Percentiles rank a stretch among this genome's conserved stretches.
Conservation (phyloP, 331 rosid species). For the Malus hybrid region DNA sequence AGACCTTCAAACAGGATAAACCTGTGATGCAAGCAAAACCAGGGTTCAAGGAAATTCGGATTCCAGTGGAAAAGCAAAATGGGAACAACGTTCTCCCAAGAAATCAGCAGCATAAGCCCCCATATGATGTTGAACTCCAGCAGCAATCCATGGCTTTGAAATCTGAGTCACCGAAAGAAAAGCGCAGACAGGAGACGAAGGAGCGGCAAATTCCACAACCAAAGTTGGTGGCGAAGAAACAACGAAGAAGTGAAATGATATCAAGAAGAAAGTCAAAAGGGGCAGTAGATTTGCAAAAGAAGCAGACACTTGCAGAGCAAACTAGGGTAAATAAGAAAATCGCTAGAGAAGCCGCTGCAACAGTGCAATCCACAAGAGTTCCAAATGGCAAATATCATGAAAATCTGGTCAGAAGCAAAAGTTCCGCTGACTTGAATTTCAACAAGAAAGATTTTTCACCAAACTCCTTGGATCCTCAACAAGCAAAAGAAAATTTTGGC, state of each 20-base stretch:
- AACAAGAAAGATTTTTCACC: conserved; percentile 24
- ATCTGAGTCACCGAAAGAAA: conserved; percentile 7
- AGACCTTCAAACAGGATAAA: background rate
- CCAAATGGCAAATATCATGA: background rate
- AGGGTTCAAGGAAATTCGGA: conserved; percentile 21
- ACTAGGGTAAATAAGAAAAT: conserved; percentile 27
- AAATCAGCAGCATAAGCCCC: conserved; percentile 28
- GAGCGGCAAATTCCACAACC: conserved; percentile 12
- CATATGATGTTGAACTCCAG: conserved; percentile 10
- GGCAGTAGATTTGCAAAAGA: conserved; percentile 20
- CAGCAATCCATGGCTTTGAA: background rate
- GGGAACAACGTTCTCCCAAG: conserved; percentile 23
- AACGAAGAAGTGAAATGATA: conserved; percentile 18
- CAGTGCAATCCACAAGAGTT: background rate
- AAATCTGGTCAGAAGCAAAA: conserved; percentile 15
- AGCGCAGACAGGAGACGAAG: conserved; percentile 19
- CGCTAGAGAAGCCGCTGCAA: background rate
- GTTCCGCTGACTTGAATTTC: conserved; percentile 17
- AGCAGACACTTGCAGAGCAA: conserved; percentile 35
- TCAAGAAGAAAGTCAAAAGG: conserved; percentile 6
- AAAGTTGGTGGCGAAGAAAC: conserved; percentile 28
- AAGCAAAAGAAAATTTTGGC: conserved; percentile 23
- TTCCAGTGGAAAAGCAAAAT: conserved; percentile 28
- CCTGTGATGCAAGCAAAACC: conserved; percentile 19
- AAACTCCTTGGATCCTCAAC: conserved; percentile 20